Conservation (phyloP, 164 flowering plant genomes). For the Akebia trifoliata region DNA sequence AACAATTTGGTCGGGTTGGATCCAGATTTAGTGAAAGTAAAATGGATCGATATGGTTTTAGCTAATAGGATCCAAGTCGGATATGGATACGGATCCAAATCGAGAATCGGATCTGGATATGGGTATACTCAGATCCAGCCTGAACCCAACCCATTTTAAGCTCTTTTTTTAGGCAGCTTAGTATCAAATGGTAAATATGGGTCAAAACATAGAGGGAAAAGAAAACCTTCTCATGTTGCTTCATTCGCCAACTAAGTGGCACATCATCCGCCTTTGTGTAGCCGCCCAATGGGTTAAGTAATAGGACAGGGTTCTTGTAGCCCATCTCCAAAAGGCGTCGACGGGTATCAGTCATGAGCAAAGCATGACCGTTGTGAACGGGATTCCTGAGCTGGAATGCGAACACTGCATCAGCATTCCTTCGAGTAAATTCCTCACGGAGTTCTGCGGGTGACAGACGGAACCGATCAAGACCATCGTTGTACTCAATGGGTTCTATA, state of each 20-base stretch:
- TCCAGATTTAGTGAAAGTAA: too few relatives aligned
- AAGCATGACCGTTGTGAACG: constrained; percentile 97
- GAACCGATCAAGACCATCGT: constrained; percentile 85
- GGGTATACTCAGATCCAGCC: too few relatives aligned
- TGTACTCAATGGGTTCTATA: constrained; percentile 63
- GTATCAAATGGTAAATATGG: background rate
- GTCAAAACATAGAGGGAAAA: background rate
- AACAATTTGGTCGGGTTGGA: too few relatives aligned
- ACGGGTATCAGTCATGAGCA: constrained; percentile 97
- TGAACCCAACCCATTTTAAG: too few relatives aligned
- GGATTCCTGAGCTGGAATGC: constrained; percentile 95
- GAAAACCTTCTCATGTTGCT: constrained; percentile 86
- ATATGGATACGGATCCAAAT: too few relatives aligned
- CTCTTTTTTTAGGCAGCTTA: too few relatives aligned
- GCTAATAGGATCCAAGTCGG: too few relatives aligned
- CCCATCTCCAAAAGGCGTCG: constrained; percentile 89
- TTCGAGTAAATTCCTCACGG: constrained; percentile 60
- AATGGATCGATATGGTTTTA: too few relatives aligned
- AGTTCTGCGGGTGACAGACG: constrained; percentile 78
- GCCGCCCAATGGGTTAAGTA: constrained; percentile 97
- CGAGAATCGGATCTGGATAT: too few relatives aligned
- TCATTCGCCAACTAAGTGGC: constrained; percentile 91
- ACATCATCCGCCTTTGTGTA: constrained; percentile 97
- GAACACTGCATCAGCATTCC: constrained; percentile 93
- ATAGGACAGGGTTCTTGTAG: constrained; percentile 78